These are phyloP conservation scores for Aleurites moluccanus DNA, from an alignment of 441 rosid species.

Conservation along the genomic window DNA sequence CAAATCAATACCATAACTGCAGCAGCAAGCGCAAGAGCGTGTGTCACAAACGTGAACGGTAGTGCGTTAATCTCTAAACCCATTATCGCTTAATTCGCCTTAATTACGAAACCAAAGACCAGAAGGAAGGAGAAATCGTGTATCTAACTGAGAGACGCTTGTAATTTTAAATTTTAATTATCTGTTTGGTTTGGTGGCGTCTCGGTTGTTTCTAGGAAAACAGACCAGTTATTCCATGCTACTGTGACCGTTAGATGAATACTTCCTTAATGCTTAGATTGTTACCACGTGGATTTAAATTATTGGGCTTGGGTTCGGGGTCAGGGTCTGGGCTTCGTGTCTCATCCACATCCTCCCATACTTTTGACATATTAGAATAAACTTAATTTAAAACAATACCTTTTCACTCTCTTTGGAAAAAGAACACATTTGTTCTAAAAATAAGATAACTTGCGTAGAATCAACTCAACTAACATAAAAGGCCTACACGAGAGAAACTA, in stretches of 20 bases:
- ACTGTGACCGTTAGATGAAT: conserved; percentile 32
- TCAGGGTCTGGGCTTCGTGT: not conserved
- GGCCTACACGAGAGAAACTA: no score
- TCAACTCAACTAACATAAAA: no score
- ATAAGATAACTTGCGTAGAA: no score
- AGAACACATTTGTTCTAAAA: no score
- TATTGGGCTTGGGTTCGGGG: not conserved
- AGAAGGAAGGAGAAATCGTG: not conserved
- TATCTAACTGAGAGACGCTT: not conserved
- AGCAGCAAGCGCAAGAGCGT: conserved; percentile 56
- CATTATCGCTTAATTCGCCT: conserved; percentile 35
- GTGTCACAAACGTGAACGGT: conserved; percentile 57
- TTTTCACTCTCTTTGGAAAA: no score
- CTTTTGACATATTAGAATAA: no score
- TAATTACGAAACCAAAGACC: not conserved
- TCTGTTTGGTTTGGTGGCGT: not conserved
- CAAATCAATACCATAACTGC: conserved; percentile 75
- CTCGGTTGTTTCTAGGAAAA: no score
- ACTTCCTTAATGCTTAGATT: not conserved
- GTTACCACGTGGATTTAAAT: conserved; percentile 25
- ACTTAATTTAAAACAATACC: no score
- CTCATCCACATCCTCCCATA: not conserved
- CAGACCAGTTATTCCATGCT: not conserved
- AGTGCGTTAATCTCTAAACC: conserved; percentile 50
- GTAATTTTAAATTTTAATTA: not conserved